Conservation (phyloP, 768 basidiomycete species). For the Dacryopinax primogenitus region DNA sequence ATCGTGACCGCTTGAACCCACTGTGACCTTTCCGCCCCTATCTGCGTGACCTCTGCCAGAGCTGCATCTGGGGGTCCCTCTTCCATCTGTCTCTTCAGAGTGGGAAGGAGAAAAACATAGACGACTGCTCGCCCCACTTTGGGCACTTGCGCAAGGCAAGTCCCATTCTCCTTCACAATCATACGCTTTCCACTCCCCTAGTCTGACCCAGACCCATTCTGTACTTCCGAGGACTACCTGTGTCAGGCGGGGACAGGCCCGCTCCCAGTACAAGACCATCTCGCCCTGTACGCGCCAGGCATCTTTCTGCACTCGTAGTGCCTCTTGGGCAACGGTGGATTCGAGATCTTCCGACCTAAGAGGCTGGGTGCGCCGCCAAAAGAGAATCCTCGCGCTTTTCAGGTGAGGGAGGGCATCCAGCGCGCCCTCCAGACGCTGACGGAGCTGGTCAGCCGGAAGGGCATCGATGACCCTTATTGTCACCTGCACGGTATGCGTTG, state of each 20-base stretch:
- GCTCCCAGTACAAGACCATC: background rate
- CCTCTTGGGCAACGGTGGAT: too few species aligned
- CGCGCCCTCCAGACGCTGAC: background rate
- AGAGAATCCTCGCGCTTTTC: background rate
- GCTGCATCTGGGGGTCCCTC: too few species aligned
- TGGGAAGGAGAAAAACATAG: too few species aligned
- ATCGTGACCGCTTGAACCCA: too few species aligned
- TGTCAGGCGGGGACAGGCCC: background rate
- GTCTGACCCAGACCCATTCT: background rate
- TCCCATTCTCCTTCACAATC: background rate
- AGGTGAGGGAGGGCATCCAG: background rate
- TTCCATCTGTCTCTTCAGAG: too few species aligned
- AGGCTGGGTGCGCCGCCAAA: too few species aligned
- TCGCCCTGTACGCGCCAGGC: background rate
- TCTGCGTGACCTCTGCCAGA: background rate
- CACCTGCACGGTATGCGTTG: background rate
- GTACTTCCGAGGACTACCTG: background rate
- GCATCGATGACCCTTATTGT: background rate
- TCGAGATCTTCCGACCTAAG: too few species aligned
- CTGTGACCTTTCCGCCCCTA: too few species aligned
- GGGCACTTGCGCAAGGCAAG: too few species aligned
- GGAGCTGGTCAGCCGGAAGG: background rate
- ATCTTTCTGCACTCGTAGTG: too few species aligned
- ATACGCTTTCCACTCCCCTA: background rate
- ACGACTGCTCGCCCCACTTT: too few species aligned